Base-by-base conservation (phyloP, 257 asterid genomes). In the Solanum medicagineum region DNA sequence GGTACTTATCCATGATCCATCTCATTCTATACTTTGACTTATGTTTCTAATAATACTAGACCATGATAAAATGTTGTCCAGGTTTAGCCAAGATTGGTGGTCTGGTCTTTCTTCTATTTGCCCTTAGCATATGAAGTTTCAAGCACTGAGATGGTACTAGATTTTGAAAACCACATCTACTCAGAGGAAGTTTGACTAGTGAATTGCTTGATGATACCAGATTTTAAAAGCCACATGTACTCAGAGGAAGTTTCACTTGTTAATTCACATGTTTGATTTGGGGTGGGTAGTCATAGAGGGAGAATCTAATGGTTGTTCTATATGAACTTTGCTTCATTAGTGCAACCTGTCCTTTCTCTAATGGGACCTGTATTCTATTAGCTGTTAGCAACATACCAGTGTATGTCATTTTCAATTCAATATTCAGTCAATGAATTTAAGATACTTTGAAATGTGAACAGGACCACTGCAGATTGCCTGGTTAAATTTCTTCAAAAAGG, bases 401-500 rank as follows among this genome's bases (percentile, higher is more conserved):
- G 47, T 53, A 17, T 79, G 49, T 53, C 62, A 29, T 79, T 79
- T 79, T 79, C 47, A 53, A 51, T 79, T 79, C 65, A 79, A 53
- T 79, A 36, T 29, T 75, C 26, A 11, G 83, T 20, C 13, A 57
- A 49, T 84, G 73, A 60, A 57, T 32, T 71, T 85, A 42, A 81
- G 84, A 86, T 82, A 7, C 55, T 84, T 55, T 73, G 60, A 74
- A 81, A 70, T 84, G 53, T 90, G 87, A 51, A 56, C 92, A 94
- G 98, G 92, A 3, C 95, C 94, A 1, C 85, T 90, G 89, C 91
- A 87, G 54, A 86, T 94, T 87, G 88, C 95, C 86, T 95, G 93
- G 97, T 89, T 95, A 86, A 88, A 91, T 79, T 89, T 81, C 86
- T 92, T 93, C 87, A 89, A 92, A 85, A 95, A 93, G 98, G 98